Conservation (phyloP, 1,284 basidiomycete genomes). For the Meira nashicola region DNA sequence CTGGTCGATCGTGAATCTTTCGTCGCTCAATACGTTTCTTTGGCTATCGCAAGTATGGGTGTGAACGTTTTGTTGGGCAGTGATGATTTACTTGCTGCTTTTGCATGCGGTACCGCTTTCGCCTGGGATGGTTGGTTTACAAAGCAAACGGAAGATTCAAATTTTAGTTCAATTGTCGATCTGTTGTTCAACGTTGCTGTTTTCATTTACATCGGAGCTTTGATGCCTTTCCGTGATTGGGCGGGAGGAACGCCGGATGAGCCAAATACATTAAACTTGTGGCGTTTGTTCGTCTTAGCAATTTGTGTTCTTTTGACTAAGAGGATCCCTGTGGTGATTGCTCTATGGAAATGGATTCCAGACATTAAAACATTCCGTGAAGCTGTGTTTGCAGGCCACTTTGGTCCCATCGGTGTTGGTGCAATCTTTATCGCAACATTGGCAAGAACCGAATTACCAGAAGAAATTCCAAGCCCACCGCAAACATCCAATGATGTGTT, state of each 20-base stretch:
- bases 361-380: slow-evolving; percentile 53
- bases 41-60: slow-evolving; percentile 75
- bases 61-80: slow-evolving; percentile 49
- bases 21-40: slow-evolving; percentile 78
- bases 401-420: slow-evolving; percentile 52
- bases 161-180: slow-evolving; percentile 95
- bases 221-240: slow-evolving; percentile 50
- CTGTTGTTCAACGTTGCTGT: slow-evolving; percentile 58
- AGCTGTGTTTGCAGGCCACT: slow-evolving; percentile 50
- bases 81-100: slow-evolving; percentile 62
- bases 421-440: slow-evolving; percentile 51
- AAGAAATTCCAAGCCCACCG: slow-evolving; percentile 41
- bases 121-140: slow-evolving; percentile 94
- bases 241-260: slow-evolving; percentile 24
- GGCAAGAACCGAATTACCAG: slow-evolving; percentile 39
- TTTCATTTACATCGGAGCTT: slow-evolving; percentile 53
- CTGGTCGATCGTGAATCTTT: slow-evolving; percentile 94
- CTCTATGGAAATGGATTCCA: slow-evolving; percentile 50
- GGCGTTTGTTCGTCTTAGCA: slow-evolving; percentile 46
- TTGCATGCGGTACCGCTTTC: slow-evolving; percentile 90
- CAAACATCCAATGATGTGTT: slow-evolving; percentile 44
- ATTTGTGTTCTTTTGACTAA: slow-evolving; percentile 46
- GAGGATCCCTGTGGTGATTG: slow-evolving; percentile 48
- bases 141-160: slow-evolving; percentile 74
- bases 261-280: slow-evolving; percentile 30